Conservation (phyloP, 1,284 basidiomycete genomes). For the Boletus subluridellus region DNA sequence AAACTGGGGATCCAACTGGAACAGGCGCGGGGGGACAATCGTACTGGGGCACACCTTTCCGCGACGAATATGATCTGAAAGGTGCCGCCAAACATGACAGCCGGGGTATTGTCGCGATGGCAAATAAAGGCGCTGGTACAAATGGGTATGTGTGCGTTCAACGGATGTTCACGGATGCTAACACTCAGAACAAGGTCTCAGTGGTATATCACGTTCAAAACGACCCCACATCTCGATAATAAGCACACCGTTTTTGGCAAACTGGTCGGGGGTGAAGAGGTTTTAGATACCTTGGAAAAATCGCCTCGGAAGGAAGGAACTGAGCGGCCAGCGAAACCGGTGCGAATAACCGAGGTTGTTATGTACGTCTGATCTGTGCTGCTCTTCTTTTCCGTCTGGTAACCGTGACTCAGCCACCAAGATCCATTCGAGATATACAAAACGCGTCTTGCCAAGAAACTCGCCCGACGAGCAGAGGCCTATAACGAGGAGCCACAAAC, state of each 20-base stretch:
- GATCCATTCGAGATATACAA: slow-evolving; percentile 88
- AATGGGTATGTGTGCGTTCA: slow-evolving; percentile 58
- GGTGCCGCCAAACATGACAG: slow-evolving; percentile 82
- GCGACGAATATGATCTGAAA: slow-evolving; percentile 87
- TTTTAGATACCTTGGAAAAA: slow-evolving; percentile 80
- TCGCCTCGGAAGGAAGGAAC: slow-evolving; percentile 79
- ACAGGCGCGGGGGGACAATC: slow-evolving; percentile 92
- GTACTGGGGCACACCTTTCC: slow-evolving; percentile 94
- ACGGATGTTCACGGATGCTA: not conserved
- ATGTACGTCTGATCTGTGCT: slow-evolving; percentile 50
- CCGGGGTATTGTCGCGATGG: slow-evolving; percentile 84
- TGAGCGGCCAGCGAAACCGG: slow-evolving; percentile 80
- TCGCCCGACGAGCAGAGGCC: slow-evolving; percentile 62
- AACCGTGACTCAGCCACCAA: slow-evolving; percentile 53
- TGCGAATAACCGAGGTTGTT: slow-evolving; percentile 73
- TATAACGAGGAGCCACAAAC: slow-evolving; percentile 26
- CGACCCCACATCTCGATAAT: slow-evolving; percentile 74
- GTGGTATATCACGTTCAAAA: slow-evolving; percentile 86
- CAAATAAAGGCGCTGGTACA: slow-evolving; percentile 83
- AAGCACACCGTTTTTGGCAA: slow-evolving; percentile 98
- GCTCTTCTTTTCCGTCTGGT: not conserved
- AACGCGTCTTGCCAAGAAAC: slow-evolving; percentile 66
- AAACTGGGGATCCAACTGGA: slow-evolving; percentile 95
- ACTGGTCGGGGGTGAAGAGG: slow-evolving; percentile 90
- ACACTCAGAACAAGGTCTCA: slow-evolving; percentile 61